phyloP scores from a whole-genome alignment of 2,329 filamentous ascomycete species.

The Claviceps paspali region DNA sequence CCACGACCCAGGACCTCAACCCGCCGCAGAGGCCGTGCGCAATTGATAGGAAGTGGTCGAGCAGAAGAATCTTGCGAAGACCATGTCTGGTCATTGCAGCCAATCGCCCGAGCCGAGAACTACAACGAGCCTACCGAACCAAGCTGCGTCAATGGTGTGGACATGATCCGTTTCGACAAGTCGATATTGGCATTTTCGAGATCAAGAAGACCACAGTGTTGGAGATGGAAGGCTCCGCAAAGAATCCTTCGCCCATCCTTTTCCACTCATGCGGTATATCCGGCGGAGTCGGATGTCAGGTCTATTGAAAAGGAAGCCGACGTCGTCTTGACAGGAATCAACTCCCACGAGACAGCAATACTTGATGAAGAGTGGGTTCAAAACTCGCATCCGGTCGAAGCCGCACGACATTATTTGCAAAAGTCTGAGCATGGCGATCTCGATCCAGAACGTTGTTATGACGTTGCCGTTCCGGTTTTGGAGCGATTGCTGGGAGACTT shows the following conservation, averaged over 20 bases:
- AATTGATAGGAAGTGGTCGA: slow-evolving; percentile 1
- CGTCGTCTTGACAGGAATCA: not conserved
- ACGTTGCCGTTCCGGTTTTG: slow-evolving; percentile 5
- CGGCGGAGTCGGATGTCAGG: not conserved
- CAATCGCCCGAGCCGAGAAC: not conserved
- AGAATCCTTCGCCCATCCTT: not conserved
- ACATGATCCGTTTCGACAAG: slow-evolving; percentile 3
- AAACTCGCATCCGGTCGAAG: too few relatives aligned
- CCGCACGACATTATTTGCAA: slow-evolving; percentile 2
- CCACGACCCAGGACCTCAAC: slow-evolving; percentile 11
- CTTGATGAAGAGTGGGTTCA: not conserved
- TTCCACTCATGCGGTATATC: not conserved
- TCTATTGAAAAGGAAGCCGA: not conserved
- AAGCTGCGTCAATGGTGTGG: not conserved
- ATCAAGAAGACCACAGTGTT: not conserved
- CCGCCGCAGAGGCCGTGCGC: slow-evolving; percentile 14
- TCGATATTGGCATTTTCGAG: not conserved
- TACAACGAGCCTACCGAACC: not conserved
- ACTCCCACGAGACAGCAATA: not conserved
- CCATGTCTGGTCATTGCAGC: not conserved
- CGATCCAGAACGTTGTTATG: slow-evolving; percentile 2
- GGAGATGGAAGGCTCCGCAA: slow-evolving; percentile 1
- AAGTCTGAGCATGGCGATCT: not conserved
- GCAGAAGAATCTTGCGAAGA: slow-evolving; percentile 1
- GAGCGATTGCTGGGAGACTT: slow-evolving; percentile 6